phyloP scores from a whole-genome alignment of 2,329 filamentous ascomycete genomes.

The Cylindrodendrum hubeiense region DNA sequence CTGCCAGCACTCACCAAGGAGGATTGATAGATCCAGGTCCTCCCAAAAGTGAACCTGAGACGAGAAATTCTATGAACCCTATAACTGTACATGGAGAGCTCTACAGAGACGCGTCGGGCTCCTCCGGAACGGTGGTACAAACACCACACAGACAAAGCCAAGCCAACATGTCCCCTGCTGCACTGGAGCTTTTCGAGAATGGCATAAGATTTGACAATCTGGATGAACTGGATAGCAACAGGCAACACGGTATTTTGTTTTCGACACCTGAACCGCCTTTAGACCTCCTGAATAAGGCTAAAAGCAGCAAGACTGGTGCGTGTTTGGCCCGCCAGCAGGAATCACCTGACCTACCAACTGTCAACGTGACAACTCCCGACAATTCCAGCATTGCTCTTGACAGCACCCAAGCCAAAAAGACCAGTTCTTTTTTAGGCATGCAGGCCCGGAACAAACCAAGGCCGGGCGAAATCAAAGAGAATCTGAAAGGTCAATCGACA shows the following conservation, averaged over 20 bases:
- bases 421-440: conserved; percentile 54
- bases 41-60: neutral
- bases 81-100: neutral
- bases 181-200: conserved; percentile 49
- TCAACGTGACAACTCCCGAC: conserved; percentile 2
- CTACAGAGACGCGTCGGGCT: conserved; percentile 35
- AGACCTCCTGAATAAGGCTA: neutral
- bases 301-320: neutral
- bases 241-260: neutral
- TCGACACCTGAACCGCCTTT: neutral
- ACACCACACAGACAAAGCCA: conserved; percentile 46
- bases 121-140: conserved; percentile 55
- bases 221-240: conserved; percentile 9
- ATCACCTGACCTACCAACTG: conserved; percentile 13
- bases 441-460: conserved; percentile 26
- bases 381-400: neutral
- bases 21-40: conserved; percentile 29
- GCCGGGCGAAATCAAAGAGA: conserved; percentile 25
- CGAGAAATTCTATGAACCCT: neutral
- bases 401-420: conserved; percentile 3
- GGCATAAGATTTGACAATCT: conserved; percentile 46
- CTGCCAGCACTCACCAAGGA: neutral
- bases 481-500: conserved; percentile 1
- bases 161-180: conserved; percentile 38
- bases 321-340: neutral